phyloP scores from a whole-genome alignment of 805 yeast genomes.

The Saturnispora galanensis region DNA sequence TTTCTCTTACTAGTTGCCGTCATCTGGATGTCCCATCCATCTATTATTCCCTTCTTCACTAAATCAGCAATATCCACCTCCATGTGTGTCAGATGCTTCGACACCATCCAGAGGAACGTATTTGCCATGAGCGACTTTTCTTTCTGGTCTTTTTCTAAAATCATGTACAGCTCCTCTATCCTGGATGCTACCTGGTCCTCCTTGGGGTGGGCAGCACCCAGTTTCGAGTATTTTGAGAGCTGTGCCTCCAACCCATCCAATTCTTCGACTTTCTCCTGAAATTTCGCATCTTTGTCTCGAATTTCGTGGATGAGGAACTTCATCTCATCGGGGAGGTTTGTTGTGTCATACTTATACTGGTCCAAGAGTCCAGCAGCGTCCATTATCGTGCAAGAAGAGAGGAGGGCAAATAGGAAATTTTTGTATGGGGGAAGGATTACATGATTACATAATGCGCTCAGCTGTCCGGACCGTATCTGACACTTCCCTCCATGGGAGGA shows the following conservation, averaged over 20 bases:
- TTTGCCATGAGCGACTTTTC: conserved; percentile 75
- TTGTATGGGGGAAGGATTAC: neutral
- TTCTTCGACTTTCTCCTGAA: conserved; percentile 57
- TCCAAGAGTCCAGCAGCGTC: conserved; percentile 84
- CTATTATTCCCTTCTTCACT: conserved; percentile 69
- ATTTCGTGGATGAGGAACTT: conserved; percentile 74
- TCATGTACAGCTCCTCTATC: conserved; percentile 57
- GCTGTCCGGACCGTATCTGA: conserved; percentile 15
- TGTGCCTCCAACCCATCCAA: conserved; percentile 66
- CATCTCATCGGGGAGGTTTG: conserved; percentile 82
- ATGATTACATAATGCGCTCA: neutral
- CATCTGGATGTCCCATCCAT: conserved; percentile 31
- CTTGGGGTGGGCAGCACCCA: conserved; percentile 82
- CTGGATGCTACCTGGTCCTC: conserved; percentile 59
- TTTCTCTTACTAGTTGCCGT: conserved; percentile 35
- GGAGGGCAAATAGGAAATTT: too few species aligned
- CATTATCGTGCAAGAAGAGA: conserved; percentile 32
- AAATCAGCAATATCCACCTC: conserved; percentile 68
- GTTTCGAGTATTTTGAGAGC: conserved; percentile 71
- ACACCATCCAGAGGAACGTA: conserved; percentile 68
- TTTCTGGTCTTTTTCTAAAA: conserved; percentile 53
- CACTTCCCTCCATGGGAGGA: neutral
- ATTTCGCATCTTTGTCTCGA: conserved; percentile 53
- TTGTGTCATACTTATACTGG: conserved; percentile 50
- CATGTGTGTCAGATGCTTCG: conserved; percentile 63